Evolutionary conservation across 805 yeast species (phyloP).

Genomic region (Ogataea polymorpha): DNA sequence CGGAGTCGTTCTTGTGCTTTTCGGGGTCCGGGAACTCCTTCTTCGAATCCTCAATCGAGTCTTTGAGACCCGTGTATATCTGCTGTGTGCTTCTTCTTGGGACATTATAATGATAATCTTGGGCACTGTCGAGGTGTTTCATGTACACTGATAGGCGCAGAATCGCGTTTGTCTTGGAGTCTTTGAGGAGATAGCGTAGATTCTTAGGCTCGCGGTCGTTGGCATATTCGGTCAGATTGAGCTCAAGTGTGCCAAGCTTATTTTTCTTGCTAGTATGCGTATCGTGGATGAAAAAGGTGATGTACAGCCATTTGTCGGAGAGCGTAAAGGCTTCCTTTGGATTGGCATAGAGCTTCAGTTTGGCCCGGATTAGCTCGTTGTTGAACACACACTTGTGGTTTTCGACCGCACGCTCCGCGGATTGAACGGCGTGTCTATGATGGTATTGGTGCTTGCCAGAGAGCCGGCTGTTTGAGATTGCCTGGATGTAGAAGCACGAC

Average conservation of each 20-base stretch:
- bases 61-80: slow-evolving; percentile 25
- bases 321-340: slow-evolving; percentile 35
- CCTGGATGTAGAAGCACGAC: slow-evolving; percentile 51
- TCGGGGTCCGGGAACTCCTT: not conserved
- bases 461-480: slow-evolving; percentile 15
- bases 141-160: slow-evolving; percentile 51
- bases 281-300: slow-evolving; percentile 37
- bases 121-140: slow-evolving; percentile 16
- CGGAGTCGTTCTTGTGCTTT: slow-evolving; percentile 1
- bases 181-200: slow-evolving; percentile 65
- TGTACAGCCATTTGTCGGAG: slow-evolving; percentile 40
- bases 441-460: slow-evolving; percentile 10
- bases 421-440: slow-evolving; percentile 32
- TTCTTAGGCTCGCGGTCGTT: slow-evolving; percentile 49
- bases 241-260: slow-evolving; percentile 59
- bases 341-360: slow-evolving; percentile 40
- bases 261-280: slow-evolving; percentile 36
- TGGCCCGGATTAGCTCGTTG: slow-evolving; percentile 19
- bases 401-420: slow-evolving; percentile 42
- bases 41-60: slow-evolving; percentile 17
- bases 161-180: slow-evolving; percentile 83
- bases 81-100: slow-evolving; percentile 21
- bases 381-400: slow-evolving; percentile 55
- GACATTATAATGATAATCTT: slow-evolving; percentile 15
- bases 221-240: slow-evolving; percentile 73